These are phyloP conservation scores for Irpex sp. DNA, from an alignment of 1,284 basidiomycete species.

Conservation along the genomic window DNA sequence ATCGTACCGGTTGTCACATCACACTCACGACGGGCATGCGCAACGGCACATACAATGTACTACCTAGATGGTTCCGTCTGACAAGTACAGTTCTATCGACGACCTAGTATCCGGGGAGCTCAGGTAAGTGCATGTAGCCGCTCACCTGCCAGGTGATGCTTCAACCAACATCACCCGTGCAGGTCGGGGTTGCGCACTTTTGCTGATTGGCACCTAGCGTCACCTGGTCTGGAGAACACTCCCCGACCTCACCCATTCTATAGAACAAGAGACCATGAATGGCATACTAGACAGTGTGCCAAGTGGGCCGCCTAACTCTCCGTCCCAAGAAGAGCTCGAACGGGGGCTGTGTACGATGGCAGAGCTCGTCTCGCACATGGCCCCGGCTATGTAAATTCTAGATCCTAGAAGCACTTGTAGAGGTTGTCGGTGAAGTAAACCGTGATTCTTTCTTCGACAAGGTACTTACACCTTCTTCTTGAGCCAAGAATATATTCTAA, in stretches of 20 bases:
- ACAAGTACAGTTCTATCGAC: too few relatives aligned
- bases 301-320: constrained; percentile 32
- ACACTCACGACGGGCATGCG: too few relatives aligned
- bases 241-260: neutral
- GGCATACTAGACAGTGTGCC: neutral
- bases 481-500: too few relatives aligned
- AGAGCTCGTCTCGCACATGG: constrained; percentile 70
- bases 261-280: neutral
- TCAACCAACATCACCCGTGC: too few relatives aligned
- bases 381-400: constrained; percentile 70
- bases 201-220: too few relatives aligned
- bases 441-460: constrained; percentile 77
- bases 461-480: constrained; percentile 27
- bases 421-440: constrained; percentile 63
- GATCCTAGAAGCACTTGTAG: constrained; percentile 62
- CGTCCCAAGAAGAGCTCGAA: constrained; percentile 57
- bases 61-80: too few relatives aligned
- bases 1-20: too few relatives aligned
- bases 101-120: too few relatives aligned
- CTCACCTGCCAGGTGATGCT: too few relatives aligned
- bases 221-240: neutral
- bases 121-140: too few relatives aligned
- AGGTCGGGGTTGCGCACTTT: too few relatives aligned
- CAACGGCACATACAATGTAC: too few relatives aligned
- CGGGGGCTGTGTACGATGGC: constrained; percentile 70